Percentiles rank a stretch among this genome's conserved stretches.
Conservation (phyloP, 2,329 filamentous ascomycete species). For the Xylariaceae sp. region DNA sequence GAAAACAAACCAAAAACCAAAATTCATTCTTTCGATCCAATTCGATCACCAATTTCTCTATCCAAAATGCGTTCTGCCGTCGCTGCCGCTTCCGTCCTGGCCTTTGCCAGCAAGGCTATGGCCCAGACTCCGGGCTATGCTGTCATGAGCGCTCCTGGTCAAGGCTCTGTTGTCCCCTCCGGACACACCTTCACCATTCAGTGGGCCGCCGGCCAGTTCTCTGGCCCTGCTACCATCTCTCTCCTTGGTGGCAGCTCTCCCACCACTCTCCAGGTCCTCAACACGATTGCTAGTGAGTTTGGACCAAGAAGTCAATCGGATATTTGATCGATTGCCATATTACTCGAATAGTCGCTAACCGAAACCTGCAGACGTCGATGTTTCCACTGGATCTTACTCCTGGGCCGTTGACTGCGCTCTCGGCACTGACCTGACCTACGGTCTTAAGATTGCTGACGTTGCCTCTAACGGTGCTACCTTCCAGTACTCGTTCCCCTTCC, state of each 20-base stretch:
- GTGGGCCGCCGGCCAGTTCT: slow-evolving; percentile 44
- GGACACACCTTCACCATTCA: slow-evolving; percentile 46
- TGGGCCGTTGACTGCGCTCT: slow-evolving; percentile 48
- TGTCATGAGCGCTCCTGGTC: slow-evolving; percentile 44
- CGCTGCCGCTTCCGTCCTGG: slow-evolving; percentile 45
- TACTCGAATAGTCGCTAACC: slow-evolving; percentile 18
- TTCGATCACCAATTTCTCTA: slow-evolving; percentile 4
- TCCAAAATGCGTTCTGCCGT: slow-evolving; percentile 53
- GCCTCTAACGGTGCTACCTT: slow-evolving; percentile 41
- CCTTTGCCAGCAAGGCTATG: slow-evolving; percentile 45
- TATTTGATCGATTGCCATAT: neutral
- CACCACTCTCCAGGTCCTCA: slow-evolving; percentile 38
- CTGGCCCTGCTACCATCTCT: slow-evolving; percentile 44
- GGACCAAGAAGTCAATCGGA: neutral
- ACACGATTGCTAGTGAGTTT: slow-evolving; percentile 47
- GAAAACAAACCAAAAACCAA: neutral
- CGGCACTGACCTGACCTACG: slow-evolving; percentile 47
- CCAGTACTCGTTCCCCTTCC: slow-evolving; percentile 61
- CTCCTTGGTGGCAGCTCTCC: slow-evolving; percentile 49
- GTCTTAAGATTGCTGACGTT: slow-evolving; percentile 50
- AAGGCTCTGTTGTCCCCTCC: slow-evolving; percentile 41
- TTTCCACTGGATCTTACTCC: slow-evolving; percentile 40
- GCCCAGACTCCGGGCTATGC: slow-evolving; percentile 54
- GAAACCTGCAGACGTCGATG: slow-evolving; percentile 41
- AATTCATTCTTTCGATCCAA: neutral